These are phyloP conservation scores for Poa annua DNA, from an alignment of 176 grass and related monocot species.

Conservation along the genomic window DNA sequence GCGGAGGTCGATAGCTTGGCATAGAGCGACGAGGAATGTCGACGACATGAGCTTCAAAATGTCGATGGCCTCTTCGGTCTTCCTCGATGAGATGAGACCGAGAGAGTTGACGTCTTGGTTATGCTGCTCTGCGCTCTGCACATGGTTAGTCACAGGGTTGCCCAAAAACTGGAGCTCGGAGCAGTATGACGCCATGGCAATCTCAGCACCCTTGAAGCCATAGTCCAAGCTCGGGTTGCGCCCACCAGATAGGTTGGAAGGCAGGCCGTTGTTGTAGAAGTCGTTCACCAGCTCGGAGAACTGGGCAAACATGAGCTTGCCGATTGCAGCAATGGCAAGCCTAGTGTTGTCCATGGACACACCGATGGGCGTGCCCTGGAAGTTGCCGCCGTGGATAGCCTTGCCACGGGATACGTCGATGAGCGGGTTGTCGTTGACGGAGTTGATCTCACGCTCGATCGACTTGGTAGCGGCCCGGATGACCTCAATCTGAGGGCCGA, in stretches of 20 bases:
- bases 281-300: slow-evolving; percentile 92
- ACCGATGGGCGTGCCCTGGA: slow-evolving; percentile 85
- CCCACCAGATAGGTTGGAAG: slow-evolving; percentile 82
- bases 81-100: slow-evolving; percentile 81
- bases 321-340: slow-evolving; percentile 64
- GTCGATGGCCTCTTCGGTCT: slow-evolving; percentile 81
- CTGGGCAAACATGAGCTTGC: slow-evolving; percentile 83
- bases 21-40: slow-evolving; percentile 74
- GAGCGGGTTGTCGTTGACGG: slow-evolving; percentile 88
- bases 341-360: slow-evolving; percentile 95
- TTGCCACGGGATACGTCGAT: slow-evolving; percentile 77
- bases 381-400: slow-evolving; percentile 86
- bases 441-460: slow-evolving; percentile 87
- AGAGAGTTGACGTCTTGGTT: slow-evolving; percentile 95
- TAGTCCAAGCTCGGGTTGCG: slow-evolving; percentile 94
- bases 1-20: slow-evolving; percentile 76
- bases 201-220: slow-evolving; percentile 92
- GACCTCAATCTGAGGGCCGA: slow-evolving; percentile 87
- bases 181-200: slow-evolving; percentile 93
- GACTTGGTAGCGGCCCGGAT: slow-evolving; percentile 76
- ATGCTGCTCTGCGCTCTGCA: slow-evolving; percentile 96
- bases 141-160: slow-evolving; percentile 89
- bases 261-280: slow-evolving; percentile 85
- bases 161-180: slow-evolving; percentile 87
- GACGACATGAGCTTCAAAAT: slow-evolving; percentile 94